Percentiles rank a stretch among this genome's conserved stretches.
phyloP scores from a whole-genome alignment of 257 asterid genomes.

The Striga asiatica region DNA sequence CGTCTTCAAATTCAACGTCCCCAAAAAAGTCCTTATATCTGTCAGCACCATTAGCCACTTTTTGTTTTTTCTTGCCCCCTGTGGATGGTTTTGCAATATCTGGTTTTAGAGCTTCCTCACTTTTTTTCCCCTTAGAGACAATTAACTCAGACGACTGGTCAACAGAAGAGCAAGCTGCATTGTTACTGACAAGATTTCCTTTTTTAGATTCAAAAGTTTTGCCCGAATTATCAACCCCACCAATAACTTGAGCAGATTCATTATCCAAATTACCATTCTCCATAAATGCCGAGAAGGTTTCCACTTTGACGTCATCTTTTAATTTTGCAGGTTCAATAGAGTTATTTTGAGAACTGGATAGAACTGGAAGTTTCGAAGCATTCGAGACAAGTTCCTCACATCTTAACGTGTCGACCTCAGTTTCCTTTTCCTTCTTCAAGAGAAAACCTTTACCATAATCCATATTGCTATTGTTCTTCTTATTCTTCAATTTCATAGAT shows the following conservation, averaged over 20 bases:
- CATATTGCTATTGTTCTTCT: constrained; percentile 17
- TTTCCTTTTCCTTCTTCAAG: constrained; percentile 47
- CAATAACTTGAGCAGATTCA: constrained; percentile 26
- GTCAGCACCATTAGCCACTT: constrained; percentile 29
- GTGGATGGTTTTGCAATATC: constrained; percentile 34
- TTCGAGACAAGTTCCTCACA: constrained; percentile 74
- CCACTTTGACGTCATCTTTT: too few relatives aligned
- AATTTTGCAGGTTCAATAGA: constrained; percentile 30
- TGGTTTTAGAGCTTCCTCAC: constrained; percentile 33
- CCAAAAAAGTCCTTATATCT: constrained; percentile 71
- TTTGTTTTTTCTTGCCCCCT: constrained; percentile 41
- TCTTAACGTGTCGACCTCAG: constrained; percentile 33
- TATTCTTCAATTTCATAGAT: constrained; percentile 19
- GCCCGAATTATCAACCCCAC: constrained; percentile 26
- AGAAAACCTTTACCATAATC: constrained; percentile 24
- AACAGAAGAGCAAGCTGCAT: too few relatives aligned
- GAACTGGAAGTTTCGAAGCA: constrained; percentile 78
- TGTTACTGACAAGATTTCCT: constrained; percentile 23
- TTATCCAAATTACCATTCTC: constrained; percentile 28
- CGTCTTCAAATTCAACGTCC: constrained; percentile 58
- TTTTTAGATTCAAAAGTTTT: constrained; percentile 31
- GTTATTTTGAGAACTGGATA: constrained; percentile 33
- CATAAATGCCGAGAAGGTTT: too few relatives aligned
- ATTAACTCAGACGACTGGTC: constrained; percentile 32
- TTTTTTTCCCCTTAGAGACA: constrained; percentile 29